Evolutionary conservation across 192 early-diverging fungal species (phyloP).

Genomic region (Entomortierella chlamydospora): DNA sequence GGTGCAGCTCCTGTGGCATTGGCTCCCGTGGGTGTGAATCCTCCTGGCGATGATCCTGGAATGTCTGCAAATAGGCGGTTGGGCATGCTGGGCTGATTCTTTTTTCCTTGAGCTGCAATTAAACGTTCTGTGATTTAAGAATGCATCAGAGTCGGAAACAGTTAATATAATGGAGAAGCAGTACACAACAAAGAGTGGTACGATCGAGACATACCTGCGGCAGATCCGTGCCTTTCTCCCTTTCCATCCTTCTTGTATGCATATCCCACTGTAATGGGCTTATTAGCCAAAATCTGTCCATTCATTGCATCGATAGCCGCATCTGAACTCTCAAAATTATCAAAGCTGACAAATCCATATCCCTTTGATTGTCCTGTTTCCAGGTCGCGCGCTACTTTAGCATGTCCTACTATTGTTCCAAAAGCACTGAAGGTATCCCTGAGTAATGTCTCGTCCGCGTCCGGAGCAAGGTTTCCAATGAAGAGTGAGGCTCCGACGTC

Average conservation of each 20-base stretch:
- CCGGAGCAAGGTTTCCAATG: conserved; percentile 95
- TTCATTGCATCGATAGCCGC: conserved; percentile 99
- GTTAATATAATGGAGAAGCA: no score
- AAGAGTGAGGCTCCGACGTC: conserved; percentile 98
- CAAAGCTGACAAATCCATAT: conserved; percentile 92
- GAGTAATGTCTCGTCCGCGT: conserved; percentile 90
- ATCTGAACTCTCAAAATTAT: conserved; percentile 96
- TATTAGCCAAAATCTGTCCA: conserved; percentile 95
- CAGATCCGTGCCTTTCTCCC: conserved; percentile 96
- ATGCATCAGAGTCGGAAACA: no score
- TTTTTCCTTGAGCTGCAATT: conserved; percentile 88
- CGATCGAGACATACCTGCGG: conserved; percentile 71
- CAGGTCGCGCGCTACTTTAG: conserved; percentile 83
- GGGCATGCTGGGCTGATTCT: conserved; percentile 76
- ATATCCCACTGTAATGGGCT: conserved; percentile 90
- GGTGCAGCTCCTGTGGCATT: conserved; percentile 33
- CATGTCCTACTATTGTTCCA: conserved; percentile 80
- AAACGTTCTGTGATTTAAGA: conserved; percentile 78
- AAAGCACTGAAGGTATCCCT: conserved; percentile 97
- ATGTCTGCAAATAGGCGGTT: conserved; percentile 79
- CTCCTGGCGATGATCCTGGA: conserved; percentile 34
- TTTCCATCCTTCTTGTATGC: conserved; percentile 99
- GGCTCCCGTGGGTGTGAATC: conserved; percentile 46
- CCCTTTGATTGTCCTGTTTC: conserved; percentile 90
- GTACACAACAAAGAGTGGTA: neutral